phyloP scores from a whole-genome alignment of 2,329 filamentous ascomycete genomes.

The Truncatella angustata region DNA sequence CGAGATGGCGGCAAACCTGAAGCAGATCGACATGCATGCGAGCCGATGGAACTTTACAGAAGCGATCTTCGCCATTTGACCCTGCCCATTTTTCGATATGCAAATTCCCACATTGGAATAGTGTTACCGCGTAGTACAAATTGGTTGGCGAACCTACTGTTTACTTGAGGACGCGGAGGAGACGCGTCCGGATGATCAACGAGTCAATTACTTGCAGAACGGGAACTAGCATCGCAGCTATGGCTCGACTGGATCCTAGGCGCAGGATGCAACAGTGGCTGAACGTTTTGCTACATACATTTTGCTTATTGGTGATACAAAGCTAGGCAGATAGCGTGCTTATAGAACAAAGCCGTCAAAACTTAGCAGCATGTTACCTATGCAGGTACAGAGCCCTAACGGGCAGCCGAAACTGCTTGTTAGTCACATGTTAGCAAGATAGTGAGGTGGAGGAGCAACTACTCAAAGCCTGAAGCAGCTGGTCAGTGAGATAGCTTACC shows the following conservation, averaged over 20 bases:
- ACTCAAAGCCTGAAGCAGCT: too few relatives aligned
- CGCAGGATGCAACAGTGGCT: background rate
- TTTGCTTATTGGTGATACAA: background rate
- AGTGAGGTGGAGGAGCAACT: too few relatives aligned
- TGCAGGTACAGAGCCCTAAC: background rate
- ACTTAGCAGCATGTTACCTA: background rate
- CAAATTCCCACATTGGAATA: background rate
- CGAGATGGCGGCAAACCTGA: background rate
- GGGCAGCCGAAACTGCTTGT: background rate
- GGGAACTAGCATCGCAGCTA: constrained; percentile 2
- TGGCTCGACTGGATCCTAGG: background rate
- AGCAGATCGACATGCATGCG: background rate
- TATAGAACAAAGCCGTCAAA: background rate
- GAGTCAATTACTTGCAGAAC: constrained; percentile 2
- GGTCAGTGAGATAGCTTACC: too few relatives aligned
- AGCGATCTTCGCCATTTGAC: background rate
- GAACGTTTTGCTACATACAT: too few relatives aligned
- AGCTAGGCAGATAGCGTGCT: background rate
- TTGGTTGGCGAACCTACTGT: background rate
- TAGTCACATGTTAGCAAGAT: too few relatives aligned
- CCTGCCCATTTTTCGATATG: background rate
- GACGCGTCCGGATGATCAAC: background rate
- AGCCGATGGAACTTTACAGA: background rate
- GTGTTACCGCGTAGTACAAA: too few relatives aligned
- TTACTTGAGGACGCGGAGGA: background rate